These are phyloP conservation scores for Penicillium crystallinum DNA, from an alignment of 495 filamentous ascomycete genomes.

Conservation along the genomic window DNA sequence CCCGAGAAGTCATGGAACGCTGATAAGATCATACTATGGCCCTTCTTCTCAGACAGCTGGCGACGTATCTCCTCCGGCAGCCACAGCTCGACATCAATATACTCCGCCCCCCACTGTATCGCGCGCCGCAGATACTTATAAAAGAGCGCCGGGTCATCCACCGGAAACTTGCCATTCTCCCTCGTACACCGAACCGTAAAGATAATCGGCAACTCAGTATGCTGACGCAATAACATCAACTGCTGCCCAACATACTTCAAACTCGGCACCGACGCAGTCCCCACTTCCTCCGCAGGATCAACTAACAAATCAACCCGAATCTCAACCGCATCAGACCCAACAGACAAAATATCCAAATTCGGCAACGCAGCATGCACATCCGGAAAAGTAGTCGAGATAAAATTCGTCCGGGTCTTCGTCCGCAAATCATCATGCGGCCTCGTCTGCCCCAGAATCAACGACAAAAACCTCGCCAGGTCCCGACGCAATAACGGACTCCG, in stretches of 20 bases:
- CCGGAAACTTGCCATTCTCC: slow-evolving; percentile 78
- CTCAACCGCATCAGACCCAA: slow-evolving; percentile 79
- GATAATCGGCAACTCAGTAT: slow-evolving; percentile 80
- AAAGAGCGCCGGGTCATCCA: slow-evolving; percentile 68
- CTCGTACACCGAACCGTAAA: slow-evolving; percentile 75
- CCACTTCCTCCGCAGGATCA: slow-evolving; percentile 57
- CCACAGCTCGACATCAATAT: slow-evolving; percentile 83
- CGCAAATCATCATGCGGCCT: slow-evolving; percentile 68
- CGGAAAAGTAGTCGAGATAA: slow-evolving; percentile 82
- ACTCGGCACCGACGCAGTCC: slow-evolving; percentile 57
- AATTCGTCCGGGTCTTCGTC: slow-evolving; percentile 69
- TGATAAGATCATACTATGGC: slow-evolving; percentile 75
- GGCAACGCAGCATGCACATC: slow-evolving; percentile 79
- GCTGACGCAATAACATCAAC: slow-evolving; percentile 73
- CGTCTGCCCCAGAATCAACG: slow-evolving; percentile 70
- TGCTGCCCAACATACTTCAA: slow-evolving; percentile 80
- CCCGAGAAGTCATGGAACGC: slow-evolving; percentile 85
- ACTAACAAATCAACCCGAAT: slow-evolving; percentile 75
- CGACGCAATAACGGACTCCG: slow-evolving; percentile 64
- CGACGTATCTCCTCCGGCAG: slow-evolving; percentile 68
- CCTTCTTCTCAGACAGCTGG: slow-evolving; percentile 60
- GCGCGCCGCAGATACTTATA: slow-evolving; percentile 72
- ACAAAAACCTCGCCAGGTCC: slow-evolving; percentile 70
- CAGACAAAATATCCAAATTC: slow-evolving; percentile 78
- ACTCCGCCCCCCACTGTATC: slow-evolving; percentile 82